phyloP scores from a whole-genome alignment of 257 asterid species.

The Solanum commersonii region DNA sequence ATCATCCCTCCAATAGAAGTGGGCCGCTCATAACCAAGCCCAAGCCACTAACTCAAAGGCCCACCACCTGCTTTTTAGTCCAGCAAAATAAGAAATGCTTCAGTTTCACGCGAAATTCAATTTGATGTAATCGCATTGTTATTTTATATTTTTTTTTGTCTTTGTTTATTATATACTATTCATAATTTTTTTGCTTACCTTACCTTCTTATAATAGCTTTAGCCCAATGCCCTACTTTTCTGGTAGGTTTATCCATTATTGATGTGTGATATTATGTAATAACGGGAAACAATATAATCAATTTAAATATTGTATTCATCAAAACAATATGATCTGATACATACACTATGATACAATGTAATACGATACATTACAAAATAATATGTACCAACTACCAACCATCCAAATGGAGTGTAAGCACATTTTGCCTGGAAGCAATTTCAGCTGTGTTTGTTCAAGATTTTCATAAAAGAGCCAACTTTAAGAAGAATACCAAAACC shows the following conservation, averaged over 20 bases:
- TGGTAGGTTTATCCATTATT: neutral
- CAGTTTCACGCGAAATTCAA: no score
- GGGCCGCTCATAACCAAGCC: no score
- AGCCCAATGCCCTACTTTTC: accelerated
- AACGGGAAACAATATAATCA: neutral
- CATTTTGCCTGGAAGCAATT: neutral
- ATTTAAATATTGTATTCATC: neutral
- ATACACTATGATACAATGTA: no score
- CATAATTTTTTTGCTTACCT: neutral
- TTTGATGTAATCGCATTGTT: no score
- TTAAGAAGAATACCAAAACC: neutral
- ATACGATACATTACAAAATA: no score
- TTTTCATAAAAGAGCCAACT: neutral
- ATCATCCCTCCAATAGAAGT: no score
- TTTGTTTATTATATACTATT: neutral
- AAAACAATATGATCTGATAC: neutral
- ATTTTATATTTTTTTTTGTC: no score
- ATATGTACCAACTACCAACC: neutral
- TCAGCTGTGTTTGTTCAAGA: neutral
- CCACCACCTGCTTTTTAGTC: no score
- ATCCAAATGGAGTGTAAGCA: neutral
- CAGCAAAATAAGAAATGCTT: no score
- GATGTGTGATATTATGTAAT: neutral
- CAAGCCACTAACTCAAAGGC: no score
- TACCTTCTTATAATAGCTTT: no score